Evolutionary conservation across 2,329 filamentous ascomycete genomes (phyloP).

Genomic region (Exophiala xenobiotica): DNA sequence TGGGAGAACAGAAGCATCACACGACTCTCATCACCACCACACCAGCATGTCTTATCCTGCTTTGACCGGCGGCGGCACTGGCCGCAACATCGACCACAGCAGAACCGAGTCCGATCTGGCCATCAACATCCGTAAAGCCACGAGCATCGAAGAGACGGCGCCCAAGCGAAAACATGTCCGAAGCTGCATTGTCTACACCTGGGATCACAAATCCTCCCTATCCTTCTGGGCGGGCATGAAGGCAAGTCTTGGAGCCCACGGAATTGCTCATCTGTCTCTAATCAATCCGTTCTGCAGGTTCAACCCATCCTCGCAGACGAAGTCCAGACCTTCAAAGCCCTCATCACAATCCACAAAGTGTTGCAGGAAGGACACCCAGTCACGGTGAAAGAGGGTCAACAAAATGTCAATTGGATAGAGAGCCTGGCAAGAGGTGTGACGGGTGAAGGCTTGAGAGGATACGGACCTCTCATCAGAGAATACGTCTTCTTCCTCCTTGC

Average conservation of each 20-base stretch:
- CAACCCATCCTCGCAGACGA: slow-evolving; percentile 98
- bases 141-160: slow-evolving; percentile 54
- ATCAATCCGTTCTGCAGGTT: not conserved
- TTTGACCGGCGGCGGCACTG: slow-evolving; percentile 19
- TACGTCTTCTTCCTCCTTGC: slow-evolving; percentile 94
- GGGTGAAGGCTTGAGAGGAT: slow-evolving; percentile 81
- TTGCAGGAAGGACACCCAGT: slow-evolving; percentile 93
- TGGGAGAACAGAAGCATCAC: slow-evolving; percentile 18
- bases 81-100: slow-evolving; percentile 29
- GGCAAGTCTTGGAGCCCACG: slow-evolving; percentile 31
- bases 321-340: slow-evolving; percentile 96
- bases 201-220: slow-evolving; percentile 94
- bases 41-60: slow-evolving; percentile 27
- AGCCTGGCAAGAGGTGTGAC: slow-evolving; percentile 79
- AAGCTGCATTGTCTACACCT: slow-evolving; percentile 96
- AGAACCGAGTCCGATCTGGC: slow-evolving; percentile 62
- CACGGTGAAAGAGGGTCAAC: slow-evolving; percentile 82
- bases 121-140: slow-evolving; percentile 67
- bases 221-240: slow-evolving; percentile 99
- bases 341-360: slow-evolving; percentile 97
- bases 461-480: slow-evolving; percentile 89
- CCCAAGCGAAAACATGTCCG: slow-evolving; percentile 79
- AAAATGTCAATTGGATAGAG: slow-evolving; percentile 87
- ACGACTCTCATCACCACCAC: slow-evolving; percentile 14
- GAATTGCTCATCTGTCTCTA: not conserved